These are phyloP conservation scores for Excoecaria agallocha DNA, from an alignment of 345 rosid genomes.

Conservation along the genomic window DNA sequence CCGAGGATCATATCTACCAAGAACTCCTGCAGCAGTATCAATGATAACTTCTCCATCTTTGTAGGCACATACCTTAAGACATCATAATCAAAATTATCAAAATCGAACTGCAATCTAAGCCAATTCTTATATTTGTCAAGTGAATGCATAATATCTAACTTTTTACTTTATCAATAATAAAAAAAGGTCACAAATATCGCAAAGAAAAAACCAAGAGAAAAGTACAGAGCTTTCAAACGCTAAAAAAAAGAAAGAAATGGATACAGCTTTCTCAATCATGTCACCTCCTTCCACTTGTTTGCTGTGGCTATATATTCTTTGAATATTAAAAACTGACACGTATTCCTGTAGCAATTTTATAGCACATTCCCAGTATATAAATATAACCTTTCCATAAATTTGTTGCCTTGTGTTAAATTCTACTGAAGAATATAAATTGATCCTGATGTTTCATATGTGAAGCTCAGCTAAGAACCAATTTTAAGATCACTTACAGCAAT, in stretches of 20 bases:
- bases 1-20: slow-evolving; percentile 95
- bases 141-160: background rate
- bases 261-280: background rate
- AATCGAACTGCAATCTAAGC: background rate
- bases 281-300: background rate
- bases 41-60: slow-evolving; percentile 89
- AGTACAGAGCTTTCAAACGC: background rate
- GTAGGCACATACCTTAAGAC: slow-evolving; percentile 82
- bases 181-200: background rate
- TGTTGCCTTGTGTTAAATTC: background rate
- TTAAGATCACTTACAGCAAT: background rate
- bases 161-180: background rate
- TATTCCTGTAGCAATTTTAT: background rate
- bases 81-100: slow-evolving; percentile 16
- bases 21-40: slow-evolving; percentile 96
- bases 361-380: background rate
- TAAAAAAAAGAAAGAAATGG: background rate
- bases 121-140: slow-evolving; percentile 7
- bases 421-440: background rate
- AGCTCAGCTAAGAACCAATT: background rate
- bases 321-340: background rate
- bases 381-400: background rate
- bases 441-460: background rate
- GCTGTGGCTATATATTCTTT: background rate
- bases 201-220: background rate